Evolutionary conservation across 305 asterid species (phyloP).

Genomic region (Striga hermonthica): DNA sequence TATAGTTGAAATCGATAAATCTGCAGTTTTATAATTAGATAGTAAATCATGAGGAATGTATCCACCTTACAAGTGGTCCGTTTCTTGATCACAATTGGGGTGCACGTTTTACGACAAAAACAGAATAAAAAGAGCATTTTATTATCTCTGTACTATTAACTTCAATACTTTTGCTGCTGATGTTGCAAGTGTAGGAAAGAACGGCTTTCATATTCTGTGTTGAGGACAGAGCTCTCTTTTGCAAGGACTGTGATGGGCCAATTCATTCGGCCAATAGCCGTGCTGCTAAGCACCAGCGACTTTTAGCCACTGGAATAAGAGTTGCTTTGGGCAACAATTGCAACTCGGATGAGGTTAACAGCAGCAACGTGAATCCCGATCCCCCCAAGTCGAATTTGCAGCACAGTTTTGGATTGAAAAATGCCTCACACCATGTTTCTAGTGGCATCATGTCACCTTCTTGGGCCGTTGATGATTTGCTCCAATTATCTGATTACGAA

Average conservation of each 20-base stretch:
- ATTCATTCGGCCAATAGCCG: conserved; percentile 75
- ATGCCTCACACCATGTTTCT: conserved; percentile 43
- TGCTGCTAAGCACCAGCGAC: conserved; percentile 88
- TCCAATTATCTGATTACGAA: conserved; percentile 67
- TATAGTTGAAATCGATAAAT: too few relatives aligned
- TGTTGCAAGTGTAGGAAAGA: conserved; percentile 49
- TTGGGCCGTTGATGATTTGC: conserved; percentile 85
- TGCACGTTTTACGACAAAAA: too few relatives aligned
- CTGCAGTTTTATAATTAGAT: too few relatives aligned
- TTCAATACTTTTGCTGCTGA: too few relatives aligned
- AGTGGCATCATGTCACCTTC: conserved; percentile 45
- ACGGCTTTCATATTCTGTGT: conserved; percentile 96
- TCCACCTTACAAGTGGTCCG: too few relatives aligned
- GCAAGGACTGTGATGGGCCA: conserved; percentile 85
- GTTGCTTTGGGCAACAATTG: conserved; percentile 68
- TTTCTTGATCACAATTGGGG: too few relatives aligned
- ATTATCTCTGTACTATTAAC: too few relatives aligned
- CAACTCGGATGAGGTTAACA: conserved; percentile 33
- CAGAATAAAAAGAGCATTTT: too few relatives aligned
- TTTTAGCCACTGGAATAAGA: conserved; percentile 86
- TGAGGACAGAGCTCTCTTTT: conserved; percentile 93
- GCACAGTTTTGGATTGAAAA: conserved; percentile 35
- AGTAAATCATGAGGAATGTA: too few relatives aligned
- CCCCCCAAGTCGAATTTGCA: conserved; percentile 56
- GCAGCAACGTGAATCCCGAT: conserved; percentile 47